phyloP scores from a whole-genome alignment of 2,329 filamentous ascomycete species.

The Niveomyces coronatus region DNA sequence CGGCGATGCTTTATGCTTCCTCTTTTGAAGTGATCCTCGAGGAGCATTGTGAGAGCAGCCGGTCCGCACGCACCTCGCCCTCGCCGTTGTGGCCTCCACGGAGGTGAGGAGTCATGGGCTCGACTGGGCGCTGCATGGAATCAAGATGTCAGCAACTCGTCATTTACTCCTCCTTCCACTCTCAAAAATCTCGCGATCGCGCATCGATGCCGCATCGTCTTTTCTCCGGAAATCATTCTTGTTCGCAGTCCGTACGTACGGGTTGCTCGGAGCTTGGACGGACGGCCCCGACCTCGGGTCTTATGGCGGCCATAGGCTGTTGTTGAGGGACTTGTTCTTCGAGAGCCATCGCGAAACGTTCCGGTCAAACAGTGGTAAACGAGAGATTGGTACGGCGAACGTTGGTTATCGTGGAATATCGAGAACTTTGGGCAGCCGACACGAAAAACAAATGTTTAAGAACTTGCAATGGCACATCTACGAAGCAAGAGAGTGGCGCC shows the following conservation, averaged over 20 bases:
- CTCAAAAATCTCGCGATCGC: background rate
- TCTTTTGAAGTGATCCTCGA: no score
- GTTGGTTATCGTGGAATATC: no score
- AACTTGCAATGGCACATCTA: no score
- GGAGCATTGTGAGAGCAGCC: no score
- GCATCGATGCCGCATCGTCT: background rate
- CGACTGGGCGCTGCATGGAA: conserved; percentile 19
- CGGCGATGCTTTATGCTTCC: no score
- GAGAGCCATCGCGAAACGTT: conserved; percentile 4
- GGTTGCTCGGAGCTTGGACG: conserved; percentile 24
- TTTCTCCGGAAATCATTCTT: background rate
- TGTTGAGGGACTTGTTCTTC: conserved; percentile 5
- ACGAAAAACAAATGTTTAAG: no score
- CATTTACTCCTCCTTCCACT: no score
- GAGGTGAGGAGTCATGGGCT: conserved; percentile 25
- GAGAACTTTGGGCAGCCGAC: no score
- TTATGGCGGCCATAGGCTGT: conserved; percentile 8
- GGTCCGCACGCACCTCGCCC: conserved; percentile 19
- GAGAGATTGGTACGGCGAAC: no score
- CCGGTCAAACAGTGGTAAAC: no score
- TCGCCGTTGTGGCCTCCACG: conserved; percentile 24
- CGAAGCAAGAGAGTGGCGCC: no score
- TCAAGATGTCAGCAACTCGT: background rate
- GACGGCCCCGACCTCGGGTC: conserved; percentile 8
- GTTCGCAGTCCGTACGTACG: conserved; percentile 16